Base-by-base conservation (phyloP, 805 yeast species). In the Torulaspora indica region DNA sequence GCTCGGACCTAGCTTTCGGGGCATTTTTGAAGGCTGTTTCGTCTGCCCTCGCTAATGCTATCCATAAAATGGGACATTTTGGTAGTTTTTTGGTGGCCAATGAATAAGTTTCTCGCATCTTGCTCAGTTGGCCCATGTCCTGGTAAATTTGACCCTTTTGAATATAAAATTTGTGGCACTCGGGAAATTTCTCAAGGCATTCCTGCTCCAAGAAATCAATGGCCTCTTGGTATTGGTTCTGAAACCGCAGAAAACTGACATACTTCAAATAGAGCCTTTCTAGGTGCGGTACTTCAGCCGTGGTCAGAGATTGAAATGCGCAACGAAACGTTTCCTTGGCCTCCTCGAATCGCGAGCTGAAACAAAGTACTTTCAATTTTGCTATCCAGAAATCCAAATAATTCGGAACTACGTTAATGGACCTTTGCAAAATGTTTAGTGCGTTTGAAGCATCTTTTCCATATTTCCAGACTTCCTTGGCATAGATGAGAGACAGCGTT, bases 311-410 rank as follows among this genome's bases (percentile, higher is more conserved):
- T 1, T 42, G 24, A 3, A 67, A 49, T 0, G 83, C 82, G 3
- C 59, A 51, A 1, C 60, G 60, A 43, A 73, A 72, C 14, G 47
- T 36, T 8, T 54, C 52, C 3, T 62, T 44, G 0, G 76, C 79
- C 10, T 59, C 53, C 0, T 61, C 63, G 27, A 54, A 59, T 25
- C 74, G 57, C 4, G 66, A 62, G 5, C 69, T 63, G 17, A 70
- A 70, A 13, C 68, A 65, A 44, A 85, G 85, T 27, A 88, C 63
- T 51, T 85, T 82, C 18, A 83, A 69, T n/a, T 81, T 72, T 0
- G 91, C 91, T 39, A 82, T 66, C 86, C 88, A 82, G 8, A 87
- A 58, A 18, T 74, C 77, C 47, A 78, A 81, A 47, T 68, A 70
- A 0, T 62, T 51, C 1, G 82, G 76, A 7, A 75, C 63, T 2